phyloP scores from a whole-genome alignment of 1,284 basidiomycete genomes.

The Termitomyces sp. region DNA sequence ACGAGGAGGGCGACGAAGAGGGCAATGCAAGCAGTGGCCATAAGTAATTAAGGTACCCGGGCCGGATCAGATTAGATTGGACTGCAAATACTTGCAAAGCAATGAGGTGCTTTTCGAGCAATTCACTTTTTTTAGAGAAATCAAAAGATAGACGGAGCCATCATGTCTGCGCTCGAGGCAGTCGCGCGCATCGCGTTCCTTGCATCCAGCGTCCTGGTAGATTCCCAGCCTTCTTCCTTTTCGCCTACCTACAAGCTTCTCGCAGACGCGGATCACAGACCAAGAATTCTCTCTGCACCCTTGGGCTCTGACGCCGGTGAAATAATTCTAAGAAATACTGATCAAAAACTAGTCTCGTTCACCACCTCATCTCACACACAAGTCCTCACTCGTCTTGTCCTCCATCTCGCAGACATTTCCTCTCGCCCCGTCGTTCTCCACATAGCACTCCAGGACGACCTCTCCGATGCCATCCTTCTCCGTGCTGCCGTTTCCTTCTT shows the following conservation, averaged over 20 bases:
- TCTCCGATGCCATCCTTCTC: constrained; percentile 54
- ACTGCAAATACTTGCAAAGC: constrained; percentile 31
- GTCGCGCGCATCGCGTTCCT: constrained; percentile 69
- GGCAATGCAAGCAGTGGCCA: constrained; percentile 13
- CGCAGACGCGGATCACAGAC: constrained; percentile 25
- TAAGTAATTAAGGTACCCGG: not conserved
- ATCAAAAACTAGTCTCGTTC: constrained; percentile 46
- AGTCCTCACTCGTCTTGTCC: constrained; percentile 47
- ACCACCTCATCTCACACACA: constrained; percentile 41
- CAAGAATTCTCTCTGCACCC: constrained; percentile 43
- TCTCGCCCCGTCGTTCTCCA: constrained; percentile 53
- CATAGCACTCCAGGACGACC: constrained; percentile 46
- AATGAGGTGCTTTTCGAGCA: constrained; percentile 35
- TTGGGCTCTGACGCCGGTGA: constrained; percentile 56
- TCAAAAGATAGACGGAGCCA: constrained; percentile 2
- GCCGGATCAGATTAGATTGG: constrained; percentile 9
- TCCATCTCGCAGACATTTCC: constrained; percentile 54
- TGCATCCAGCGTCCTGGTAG: constrained; percentile 60
- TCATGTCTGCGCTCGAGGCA: constrained; percentile 30
- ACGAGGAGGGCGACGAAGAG: constrained; percentile 27
- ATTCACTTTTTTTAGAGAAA: constrained; percentile 12
- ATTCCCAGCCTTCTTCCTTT: constrained; percentile 42
- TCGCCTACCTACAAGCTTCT: constrained; percentile 30
- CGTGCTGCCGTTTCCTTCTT: constrained; percentile 57
- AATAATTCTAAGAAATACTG: constrained; percentile 42